Conservation (phyloP, 2,329 filamentous ascomycete species). For the Diaporthe eres region DNA sequence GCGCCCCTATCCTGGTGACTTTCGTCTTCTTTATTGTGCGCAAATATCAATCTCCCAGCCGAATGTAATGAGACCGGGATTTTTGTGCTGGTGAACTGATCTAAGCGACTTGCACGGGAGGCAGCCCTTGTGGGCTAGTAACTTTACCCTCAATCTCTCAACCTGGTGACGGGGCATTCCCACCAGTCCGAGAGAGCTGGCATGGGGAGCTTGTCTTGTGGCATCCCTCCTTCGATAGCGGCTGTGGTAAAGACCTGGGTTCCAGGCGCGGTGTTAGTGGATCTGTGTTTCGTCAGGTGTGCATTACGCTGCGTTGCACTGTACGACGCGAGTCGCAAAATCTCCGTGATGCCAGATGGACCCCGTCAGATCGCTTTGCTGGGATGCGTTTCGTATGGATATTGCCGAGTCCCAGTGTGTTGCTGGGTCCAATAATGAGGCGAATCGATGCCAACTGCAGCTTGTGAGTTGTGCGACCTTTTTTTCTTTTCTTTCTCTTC, state of each 20-base stretch:
- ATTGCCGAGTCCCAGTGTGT: constrained; percentile 26
- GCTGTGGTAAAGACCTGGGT: constrained; percentile 21
- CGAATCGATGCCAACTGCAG: not conserved
- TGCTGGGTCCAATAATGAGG: constrained; percentile 8
- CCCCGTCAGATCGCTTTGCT: constrained; percentile 38
- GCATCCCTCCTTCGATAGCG: not conserved
- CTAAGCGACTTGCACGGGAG: not conserved
- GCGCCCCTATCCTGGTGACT: not conserved
- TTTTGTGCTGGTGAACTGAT: not conserved
- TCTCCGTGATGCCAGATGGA: constrained; percentile 41
- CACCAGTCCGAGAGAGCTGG: not conserved
- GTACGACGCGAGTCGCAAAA: constrained; percentile 41
- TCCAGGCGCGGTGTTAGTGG: constrained; percentile 14
- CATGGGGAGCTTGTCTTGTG: constrained; percentile 5
- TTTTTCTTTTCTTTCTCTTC: not conserved
- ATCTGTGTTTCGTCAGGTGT: constrained; percentile 23
- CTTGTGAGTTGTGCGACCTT: not conserved
- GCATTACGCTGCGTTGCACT: constrained; percentile 32
- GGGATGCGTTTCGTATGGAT: constrained; percentile 27
- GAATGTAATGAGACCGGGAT: not conserved
- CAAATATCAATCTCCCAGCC: not conserved
- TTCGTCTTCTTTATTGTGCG: not conserved
- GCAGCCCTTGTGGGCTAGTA: not conserved
- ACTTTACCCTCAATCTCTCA: not conserved
- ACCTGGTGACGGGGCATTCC: not conserved